A percentile compares a stretch with the other conserved stretches of the same genome.
Evolutionary conservation across 306 rosid species (phyloP).

Genomic region (Boehmeria nivea): DNA sequence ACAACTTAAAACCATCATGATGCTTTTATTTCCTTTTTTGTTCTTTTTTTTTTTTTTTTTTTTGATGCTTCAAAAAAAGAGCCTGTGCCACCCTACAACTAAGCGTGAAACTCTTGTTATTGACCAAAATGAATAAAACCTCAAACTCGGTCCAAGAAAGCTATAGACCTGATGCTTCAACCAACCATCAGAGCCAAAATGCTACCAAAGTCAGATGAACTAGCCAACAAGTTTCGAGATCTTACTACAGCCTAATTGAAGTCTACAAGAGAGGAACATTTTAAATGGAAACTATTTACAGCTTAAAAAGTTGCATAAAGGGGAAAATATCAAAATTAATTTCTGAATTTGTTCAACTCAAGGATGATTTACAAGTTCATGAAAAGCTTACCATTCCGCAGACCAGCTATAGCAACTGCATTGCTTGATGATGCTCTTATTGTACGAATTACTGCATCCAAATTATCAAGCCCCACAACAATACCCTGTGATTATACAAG

Average conservation of each 20-base stretch:
- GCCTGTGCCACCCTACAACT: too few relatives aligned
- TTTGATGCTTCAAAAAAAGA: too few relatives aligned
- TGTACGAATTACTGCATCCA: constrained; percentile 67
- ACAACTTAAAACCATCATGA: too few relatives aligned
- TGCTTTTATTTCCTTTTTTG: too few relatives aligned
- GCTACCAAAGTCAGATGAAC: too few relatives aligned
- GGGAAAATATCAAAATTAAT: neutral
- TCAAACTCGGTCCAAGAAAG: too few relatives aligned
- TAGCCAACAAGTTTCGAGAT: neutral
- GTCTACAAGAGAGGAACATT: neutral
- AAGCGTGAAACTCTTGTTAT: too few relatives aligned
- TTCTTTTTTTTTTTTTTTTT: too few relatives aligned
- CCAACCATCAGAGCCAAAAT: too few relatives aligned
- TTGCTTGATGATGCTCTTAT: constrained; percentile 74
- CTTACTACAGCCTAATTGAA: neutral
- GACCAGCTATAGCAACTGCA: constrained; percentile 53
- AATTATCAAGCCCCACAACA: constrained; percentile 74
- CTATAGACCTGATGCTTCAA: too few relatives aligned
- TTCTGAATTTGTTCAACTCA: neutral
- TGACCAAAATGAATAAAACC: too few relatives aligned
- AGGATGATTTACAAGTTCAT: constrained; percentile 11
- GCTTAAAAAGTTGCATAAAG: neutral
- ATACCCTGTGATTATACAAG: constrained; percentile 54
- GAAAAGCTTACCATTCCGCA: constrained; percentile 54
- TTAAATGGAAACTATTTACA: too few relatives aligned